Conservation (phyloP, 805 yeast genomes). For the Komagataella pastoris region DNA sequence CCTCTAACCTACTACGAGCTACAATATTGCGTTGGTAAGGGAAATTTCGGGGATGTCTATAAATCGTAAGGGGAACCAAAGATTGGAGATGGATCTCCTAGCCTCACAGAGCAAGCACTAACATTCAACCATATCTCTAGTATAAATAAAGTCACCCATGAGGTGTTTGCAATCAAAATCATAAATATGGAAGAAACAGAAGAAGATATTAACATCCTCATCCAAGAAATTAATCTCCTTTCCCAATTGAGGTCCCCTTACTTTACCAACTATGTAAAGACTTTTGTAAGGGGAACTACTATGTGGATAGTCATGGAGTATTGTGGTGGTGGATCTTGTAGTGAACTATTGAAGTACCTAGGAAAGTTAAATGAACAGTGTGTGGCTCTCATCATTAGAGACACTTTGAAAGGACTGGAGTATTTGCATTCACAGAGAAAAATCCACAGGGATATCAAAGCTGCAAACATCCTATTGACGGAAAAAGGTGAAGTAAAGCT, state of each 20-base stretch:
- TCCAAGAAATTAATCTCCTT: slow-evolving; percentile 70
- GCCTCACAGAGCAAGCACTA: not conserved
- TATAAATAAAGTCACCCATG: slow-evolving; percentile 18
- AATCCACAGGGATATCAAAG: slow-evolving; percentile 84
- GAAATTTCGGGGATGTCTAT: slow-evolving; percentile 82
- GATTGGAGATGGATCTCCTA: not conserved
- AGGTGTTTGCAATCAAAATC: slow-evolving; percentile 73
- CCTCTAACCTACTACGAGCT: slow-evolving; percentile 13
- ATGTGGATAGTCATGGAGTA: slow-evolving; percentile 92
- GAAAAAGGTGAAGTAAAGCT: slow-evolving; percentile 58
- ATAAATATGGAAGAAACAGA: slow-evolving; percentile 67
- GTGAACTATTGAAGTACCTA: slow-evolving; percentile 50
- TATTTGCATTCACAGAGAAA: slow-evolving; percentile 66
- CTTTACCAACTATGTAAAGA: slow-evolving; percentile 54
- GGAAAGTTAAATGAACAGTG: slow-evolving; percentile 43
- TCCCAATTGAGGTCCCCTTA: slow-evolving; percentile 51
- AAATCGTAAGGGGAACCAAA: slow-evolving; percentile 27
- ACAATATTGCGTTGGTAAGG: slow-evolving; percentile 59
- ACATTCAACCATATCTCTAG: slow-evolving; percentile 5
- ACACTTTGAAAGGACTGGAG: slow-evolving; percentile 54
- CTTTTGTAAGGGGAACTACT: slow-evolving; percentile 48
- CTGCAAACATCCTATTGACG: slow-evolving; percentile 76
- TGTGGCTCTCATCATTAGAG: slow-evolving; percentile 48
- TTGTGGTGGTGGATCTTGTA: slow-evolving; percentile 91
- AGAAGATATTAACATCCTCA: slow-evolving; percentile 58